Percentiles rank a stretch among this genome's conserved stretches.
Conservation (phyloP, 129 eudicot species). For the Pulicaria dysenterica region DNA sequence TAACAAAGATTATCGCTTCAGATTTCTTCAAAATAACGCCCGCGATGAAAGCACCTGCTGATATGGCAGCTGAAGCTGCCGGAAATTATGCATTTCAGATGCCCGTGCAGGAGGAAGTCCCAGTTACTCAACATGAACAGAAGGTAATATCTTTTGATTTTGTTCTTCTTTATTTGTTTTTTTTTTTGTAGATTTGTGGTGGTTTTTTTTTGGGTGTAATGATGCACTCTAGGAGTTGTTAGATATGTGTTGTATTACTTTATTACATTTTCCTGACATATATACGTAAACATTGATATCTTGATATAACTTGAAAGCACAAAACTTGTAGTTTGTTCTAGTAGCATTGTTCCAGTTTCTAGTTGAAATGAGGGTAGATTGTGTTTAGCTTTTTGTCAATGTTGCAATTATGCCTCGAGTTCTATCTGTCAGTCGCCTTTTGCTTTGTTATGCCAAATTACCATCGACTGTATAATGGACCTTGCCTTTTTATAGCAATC, state of each 20-base stretch:
- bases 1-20: slow-evolving; percentile 72
- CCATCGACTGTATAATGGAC: not conserved
- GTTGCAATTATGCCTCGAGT: not conserved
- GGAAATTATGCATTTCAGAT: slow-evolving; percentile 58
- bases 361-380: not conserved
- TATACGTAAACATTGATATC: not conserved
- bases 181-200: not conserved
- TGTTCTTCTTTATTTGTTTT: not conserved
- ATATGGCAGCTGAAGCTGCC: slow-evolving; percentile 78
- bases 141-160: slow-evolving; percentile 41
- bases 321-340: slow-evolving; percentile 9
- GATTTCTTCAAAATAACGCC: slow-evolving; percentile 69
- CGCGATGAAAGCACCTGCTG: slow-evolving; percentile 70
- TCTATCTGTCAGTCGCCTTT: too few relatives aligned
- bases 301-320: not conserved
- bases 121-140: slow-evolving; percentile 45
- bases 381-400: slow-evolving; percentile 1
- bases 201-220: not conserved
- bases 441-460: not conserved
- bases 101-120: slow-evolving; percentile 54
- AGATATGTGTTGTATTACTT: not conserved
- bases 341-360: not conserved
- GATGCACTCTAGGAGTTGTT: not conserved
- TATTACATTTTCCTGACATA: not conserved
- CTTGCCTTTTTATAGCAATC: not conserved